A percentile compares a stretch with the other conserved stretches of the same genome.
Evolutionary conservation across 192 early-diverging fungal species (phyloP).

Genomic region (Linnemannia hyalina): DNA sequence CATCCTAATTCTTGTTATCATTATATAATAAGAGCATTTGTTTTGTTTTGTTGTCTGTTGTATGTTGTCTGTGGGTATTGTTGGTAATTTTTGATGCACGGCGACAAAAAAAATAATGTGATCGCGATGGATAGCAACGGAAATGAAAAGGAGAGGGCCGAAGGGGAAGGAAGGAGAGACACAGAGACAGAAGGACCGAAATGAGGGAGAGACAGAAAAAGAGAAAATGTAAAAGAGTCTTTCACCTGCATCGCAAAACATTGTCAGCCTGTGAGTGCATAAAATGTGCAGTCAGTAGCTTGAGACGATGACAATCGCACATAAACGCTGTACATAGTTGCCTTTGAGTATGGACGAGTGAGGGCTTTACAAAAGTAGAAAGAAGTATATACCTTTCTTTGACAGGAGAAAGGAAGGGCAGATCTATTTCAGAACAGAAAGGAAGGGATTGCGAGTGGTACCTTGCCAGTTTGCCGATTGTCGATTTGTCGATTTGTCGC

Average conservation of each 20-base stretch:
- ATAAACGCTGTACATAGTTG: no score
- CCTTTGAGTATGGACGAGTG: no score
- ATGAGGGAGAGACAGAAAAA: no score
- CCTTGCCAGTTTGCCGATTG: background rate
- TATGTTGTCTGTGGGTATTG: background rate
- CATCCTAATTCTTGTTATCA: background rate
- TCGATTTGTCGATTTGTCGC: slow-evolving; percentile 3
- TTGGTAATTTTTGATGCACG: background rate
- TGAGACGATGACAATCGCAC: no score
- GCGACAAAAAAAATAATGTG: background rate
- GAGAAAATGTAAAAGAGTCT: no score
- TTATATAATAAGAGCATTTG: background rate
- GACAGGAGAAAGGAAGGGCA: background rate
- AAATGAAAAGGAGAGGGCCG: background rate
- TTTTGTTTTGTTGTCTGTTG: background rate
- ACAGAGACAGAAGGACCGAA: no score
- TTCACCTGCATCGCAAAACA: no score
- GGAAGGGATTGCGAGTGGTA: background rate
- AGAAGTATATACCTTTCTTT: background rate
- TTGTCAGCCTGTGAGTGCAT: no score
- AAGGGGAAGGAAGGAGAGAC: background rate
- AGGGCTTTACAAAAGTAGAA: background rate
- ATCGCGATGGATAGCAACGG: background rate
- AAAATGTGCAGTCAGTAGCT: no score
- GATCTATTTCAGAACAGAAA: background rate